Evolutionary conservation across 768 basidiomycete species (phyloP).

Genomic region (Suillus hirtellus): DNA sequence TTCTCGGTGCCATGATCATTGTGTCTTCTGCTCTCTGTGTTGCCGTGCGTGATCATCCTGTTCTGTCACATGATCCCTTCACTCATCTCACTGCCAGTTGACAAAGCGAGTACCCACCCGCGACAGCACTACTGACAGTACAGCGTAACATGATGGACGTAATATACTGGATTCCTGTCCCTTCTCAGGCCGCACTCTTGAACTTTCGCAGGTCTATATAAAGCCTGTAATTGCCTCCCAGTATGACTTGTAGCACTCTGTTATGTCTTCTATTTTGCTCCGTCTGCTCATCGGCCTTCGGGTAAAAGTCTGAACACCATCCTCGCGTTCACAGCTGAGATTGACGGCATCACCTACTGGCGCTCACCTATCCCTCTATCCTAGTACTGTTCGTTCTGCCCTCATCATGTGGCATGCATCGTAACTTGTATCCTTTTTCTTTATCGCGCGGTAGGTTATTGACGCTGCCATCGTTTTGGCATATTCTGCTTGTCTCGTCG

Average conservation of each 20-base stretch:
- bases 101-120: not conserved
- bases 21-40: conserved; percentile 62
- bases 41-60: conserved; percentile 46
- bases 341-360: not conserved
- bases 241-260: not conserved
- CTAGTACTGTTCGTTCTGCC: not conserved
- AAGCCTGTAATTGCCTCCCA: not conserved
- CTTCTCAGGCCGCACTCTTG: not conserved
- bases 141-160: not conserved
- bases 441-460: conserved; percentile 29
- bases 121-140: not conserved
- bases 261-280: not conserved
- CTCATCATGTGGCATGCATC: not conserved
- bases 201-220: not conserved
- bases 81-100: not conserved
- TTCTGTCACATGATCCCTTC: too few species aligned
- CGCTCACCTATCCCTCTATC: not conserved
- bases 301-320: not conserved
- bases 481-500: conserved; percentile 13
- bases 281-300: not conserved
- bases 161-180: too few species aligned
- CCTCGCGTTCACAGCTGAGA: not conserved
- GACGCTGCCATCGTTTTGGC: conserved; percentile 66
- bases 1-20: conserved; percentile 67
- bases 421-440: not conserved